phyloP scores from a whole-genome alignment of 202 grass and related monocot species.

The Musa balbisiana region DNA sequence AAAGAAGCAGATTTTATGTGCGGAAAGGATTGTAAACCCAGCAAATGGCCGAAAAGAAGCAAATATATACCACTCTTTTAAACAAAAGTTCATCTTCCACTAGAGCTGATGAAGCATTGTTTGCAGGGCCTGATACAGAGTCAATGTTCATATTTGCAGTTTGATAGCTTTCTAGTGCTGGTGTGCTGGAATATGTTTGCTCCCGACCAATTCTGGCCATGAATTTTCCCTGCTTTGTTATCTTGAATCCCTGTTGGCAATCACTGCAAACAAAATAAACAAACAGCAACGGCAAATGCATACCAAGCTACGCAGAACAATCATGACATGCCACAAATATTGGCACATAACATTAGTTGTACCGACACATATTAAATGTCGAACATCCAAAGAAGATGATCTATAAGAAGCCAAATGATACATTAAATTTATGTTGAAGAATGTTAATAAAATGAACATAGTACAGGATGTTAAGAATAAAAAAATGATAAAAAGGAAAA shows the following conservation, averaged over 20 bases:
- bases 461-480: not conserved
- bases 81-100: slow-evolving; percentile 55
- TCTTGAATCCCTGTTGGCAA: slow-evolving; percentile 73
- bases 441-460: not conserved
- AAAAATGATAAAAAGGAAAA: too few species aligned
- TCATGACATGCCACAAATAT: too few species aligned
- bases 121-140: slow-evolving; percentile 34
- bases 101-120: slow-evolving; percentile 27
- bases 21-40: not conserved
- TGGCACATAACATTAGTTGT: not conserved
- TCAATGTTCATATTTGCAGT: slow-evolving; percentile 73
- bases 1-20: not conserved
- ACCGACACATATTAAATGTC: not conserved
- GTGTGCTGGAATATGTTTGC: slow-evolving; percentile 63
- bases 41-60: not conserved
- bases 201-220: slow-evolving; percentile 76
- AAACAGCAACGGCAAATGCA: not conserved
- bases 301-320: not conserved
- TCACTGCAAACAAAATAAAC: not conserved
- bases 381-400: not conserved
- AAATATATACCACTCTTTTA: slow-evolving; percentile 66
- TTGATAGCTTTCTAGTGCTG: slow-evolving; percentile 91
- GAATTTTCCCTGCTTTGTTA: slow-evolving; percentile 84
- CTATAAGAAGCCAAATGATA: not conserved
- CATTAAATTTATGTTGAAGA: not conserved